Percentiles rank a stretch among this genome's conserved stretches.
phyloP scores from a whole-genome alignment of 352 stramenopile species.

The Globisporangium apiculatum region DNA sequence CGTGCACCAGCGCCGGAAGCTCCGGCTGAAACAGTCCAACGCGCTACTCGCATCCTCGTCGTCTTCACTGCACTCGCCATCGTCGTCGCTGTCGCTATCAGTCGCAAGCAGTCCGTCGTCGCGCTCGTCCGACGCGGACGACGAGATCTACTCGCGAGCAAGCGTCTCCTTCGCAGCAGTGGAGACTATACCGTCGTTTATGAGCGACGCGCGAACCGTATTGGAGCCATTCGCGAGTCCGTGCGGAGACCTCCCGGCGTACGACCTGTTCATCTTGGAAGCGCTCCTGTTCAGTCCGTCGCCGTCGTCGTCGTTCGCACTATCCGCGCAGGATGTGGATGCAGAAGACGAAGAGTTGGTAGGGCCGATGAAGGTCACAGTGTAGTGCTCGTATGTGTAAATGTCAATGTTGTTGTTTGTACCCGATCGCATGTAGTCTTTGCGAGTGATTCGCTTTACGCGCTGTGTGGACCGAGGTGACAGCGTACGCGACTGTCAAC shows the following conservation, averaged over 20 bases:
- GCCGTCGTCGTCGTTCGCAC: neutral
- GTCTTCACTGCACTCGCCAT: neutral
- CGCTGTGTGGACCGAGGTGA: no score
- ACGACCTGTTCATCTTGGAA: slow-evolving; percentile 7
- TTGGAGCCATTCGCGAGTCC: slow-evolving; percentile 8
- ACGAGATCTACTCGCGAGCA: neutral
- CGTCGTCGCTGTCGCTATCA: neutral
- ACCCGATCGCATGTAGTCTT: neutral
- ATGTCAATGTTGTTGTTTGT: neutral
- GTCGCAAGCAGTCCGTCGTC: neutral
- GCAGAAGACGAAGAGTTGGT: neutral
- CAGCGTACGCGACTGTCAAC: no score
- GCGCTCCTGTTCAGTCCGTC: slow-evolving; percentile 3
- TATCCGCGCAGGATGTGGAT: neutral
- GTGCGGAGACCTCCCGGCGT: slow-evolving; percentile 3
- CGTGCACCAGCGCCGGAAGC: slow-evolving; percentile 16
- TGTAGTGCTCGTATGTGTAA: neutral
- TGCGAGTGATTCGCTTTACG: neutral
- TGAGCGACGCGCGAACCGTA: neutral
- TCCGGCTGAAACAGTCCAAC: slow-evolving; percentile 1
- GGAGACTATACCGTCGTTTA: neutral
- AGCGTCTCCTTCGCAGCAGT: neutral
- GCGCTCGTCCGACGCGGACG: neutral
- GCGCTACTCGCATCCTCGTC: neutral
- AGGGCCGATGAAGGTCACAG: neutral